A percentile compares a stretch with the other conserved stretches of the same genome.
These are phyloP conservation scores for Crucibulum laeve DNA, from an alignment of 768 basidiomycete genomes.

Conservation along the genomic window DNA sequence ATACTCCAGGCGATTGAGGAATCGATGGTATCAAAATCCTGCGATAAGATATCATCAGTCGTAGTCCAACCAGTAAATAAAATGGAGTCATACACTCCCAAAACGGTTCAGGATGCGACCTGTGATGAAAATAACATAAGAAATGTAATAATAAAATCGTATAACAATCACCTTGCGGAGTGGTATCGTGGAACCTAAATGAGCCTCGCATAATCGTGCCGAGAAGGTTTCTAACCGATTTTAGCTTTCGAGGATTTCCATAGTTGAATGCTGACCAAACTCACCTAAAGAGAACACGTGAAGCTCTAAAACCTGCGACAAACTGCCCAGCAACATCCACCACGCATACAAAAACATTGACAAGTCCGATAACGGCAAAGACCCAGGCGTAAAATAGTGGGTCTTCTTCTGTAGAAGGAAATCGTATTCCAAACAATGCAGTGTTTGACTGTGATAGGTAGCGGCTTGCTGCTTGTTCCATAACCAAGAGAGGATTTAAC, in stretches of 20 bases:
- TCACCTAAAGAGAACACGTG: slow-evolving; percentile 30
- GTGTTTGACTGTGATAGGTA: slow-evolving; percentile 3
- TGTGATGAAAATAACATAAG: slow-evolving; percentile 14
- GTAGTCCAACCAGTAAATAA: neutral
- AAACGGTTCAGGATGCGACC: slow-evolving; percentile 87
- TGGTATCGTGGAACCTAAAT: slow-evolving; percentile 82
- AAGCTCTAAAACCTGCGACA: slow-evolving; percentile 43
- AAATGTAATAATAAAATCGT: neutral
- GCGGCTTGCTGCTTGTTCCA: slow-evolving; percentile 24
- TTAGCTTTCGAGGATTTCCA: neutral
- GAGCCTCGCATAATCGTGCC: slow-evolving; percentile 73
- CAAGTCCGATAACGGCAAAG: slow-evolving; percentile 52
- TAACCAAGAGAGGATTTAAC: slow-evolving; percentile 29
- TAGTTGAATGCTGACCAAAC: slow-evolving; percentile 1
- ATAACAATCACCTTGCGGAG: slow-evolving; percentile 56
- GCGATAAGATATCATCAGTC: neutral
- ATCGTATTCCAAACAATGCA: slow-evolving; percentile 14
- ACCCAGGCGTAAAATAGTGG: slow-evolving; percentile 64
- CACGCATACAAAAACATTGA: slow-evolving; percentile 39
- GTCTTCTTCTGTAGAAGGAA: slow-evolving; percentile 46
- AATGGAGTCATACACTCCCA: slow-evolving; percentile 43
- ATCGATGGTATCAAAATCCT: slow-evolving; percentile 88
- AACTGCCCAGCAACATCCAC: slow-evolving; percentile 47
- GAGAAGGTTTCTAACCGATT: slow-evolving; percentile 42
- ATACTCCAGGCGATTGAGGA: slow-evolving; percentile 61